Percentiles rank a stretch among this genome's conserved stretches.
phyloP scores from a whole-genome alignment of 768 basidiomycete genomes.

The Tulasnella sp. region DNA sequence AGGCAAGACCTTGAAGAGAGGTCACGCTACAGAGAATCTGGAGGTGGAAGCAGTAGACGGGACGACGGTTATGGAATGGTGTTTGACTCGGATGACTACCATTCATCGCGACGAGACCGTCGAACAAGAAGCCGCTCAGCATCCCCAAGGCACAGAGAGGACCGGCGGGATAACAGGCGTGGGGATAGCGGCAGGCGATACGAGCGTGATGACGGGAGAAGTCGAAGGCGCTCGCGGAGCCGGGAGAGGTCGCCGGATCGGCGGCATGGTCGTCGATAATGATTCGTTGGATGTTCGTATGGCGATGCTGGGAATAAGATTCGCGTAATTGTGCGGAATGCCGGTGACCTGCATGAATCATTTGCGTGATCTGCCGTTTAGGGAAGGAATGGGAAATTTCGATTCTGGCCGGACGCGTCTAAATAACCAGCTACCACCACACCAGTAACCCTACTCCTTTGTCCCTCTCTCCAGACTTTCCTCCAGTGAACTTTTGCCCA shows the following conservation, averaged over 20 bases:
- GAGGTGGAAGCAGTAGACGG: conserved; percentile 40
- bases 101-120: conserved; percentile 29
- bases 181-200: neutral
- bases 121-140: conserved; percentile 15
- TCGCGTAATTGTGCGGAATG: neutral
- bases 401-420: conserved; percentile 16
- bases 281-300: neutral
- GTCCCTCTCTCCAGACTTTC: conserved; percentile 21
- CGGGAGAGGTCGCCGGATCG: neutral
- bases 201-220: conserved; percentile 33
- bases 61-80: conserved; percentile 72
- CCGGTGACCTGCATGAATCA: conserved; percentile 2
- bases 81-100: conserved; percentile 68
- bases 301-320: neutral
- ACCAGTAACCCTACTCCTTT: conserved; percentile 3
- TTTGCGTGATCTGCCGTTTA: neutral
- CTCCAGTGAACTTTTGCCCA: conserved; percentile 24
- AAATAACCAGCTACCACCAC: conserved; percentile 22
- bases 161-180: conserved; percentile 6
- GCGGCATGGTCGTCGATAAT: conserved; percentile 7
- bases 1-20: conserved; percentile 76
- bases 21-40: conserved; percentile 61
- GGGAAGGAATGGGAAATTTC: conserved; percentile 12
- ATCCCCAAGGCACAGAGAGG: conserved; percentile 37
- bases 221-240: conserved; percentile 21